Conservation (phyloP, 768 basidiomycete species). For the Daedaleopsis sinensis region DNA sequence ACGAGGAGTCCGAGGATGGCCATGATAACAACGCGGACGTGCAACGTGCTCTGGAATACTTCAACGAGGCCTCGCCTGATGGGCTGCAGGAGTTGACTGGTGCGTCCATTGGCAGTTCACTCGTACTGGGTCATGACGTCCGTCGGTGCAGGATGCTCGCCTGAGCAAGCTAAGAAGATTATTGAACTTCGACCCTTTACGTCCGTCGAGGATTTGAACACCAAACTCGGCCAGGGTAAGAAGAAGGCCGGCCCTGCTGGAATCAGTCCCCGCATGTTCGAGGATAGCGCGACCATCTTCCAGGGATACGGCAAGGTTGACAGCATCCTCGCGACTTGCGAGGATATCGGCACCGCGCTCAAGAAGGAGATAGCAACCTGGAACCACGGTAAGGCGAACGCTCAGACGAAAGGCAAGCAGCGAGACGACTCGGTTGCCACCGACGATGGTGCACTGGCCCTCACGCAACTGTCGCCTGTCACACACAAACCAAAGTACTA, state of each 20-base stretch:
- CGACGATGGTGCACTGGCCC: slow-evolving; percentile 66
- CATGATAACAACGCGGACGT: slow-evolving; percentile 40
- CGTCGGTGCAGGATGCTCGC: slow-evolving; percentile 62
- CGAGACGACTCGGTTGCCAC: slow-evolving; percentile 31
- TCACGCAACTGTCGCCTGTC: slow-evolving; percentile 49
- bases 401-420: slow-evolving; percentile 36
- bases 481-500: slow-evolving; percentile 59
- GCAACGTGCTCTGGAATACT: slow-evolving; percentile 62
- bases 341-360: slow-evolving; percentile 78
- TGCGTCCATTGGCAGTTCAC: slow-evolving; percentile 33
- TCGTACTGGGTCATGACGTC: background rate
- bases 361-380: slow-evolving; percentile 79
- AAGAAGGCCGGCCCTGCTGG: slow-evolving; percentile 84
- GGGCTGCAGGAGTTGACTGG: slow-evolving; percentile 78
- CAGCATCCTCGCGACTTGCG: slow-evolving; percentile 84
- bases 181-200: slow-evolving; percentile 78
- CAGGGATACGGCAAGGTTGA: slow-evolving; percentile 88
- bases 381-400: slow-evolving; percentile 38
- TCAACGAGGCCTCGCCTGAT: slow-evolving; percentile 64
- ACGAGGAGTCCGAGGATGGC: slow-evolving; percentile 38
- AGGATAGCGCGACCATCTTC: slow-evolving; percentile 86
- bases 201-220: slow-evolving; percentile 73
- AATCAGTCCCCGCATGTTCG: slow-evolving; percentile 87
- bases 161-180: slow-evolving; percentile 80
- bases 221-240: slow-evolving; percentile 81